Conservation (phyloP, 2,329 filamentous ascomycete genomes). For the Raffaelea deltoideospora region DNA sequence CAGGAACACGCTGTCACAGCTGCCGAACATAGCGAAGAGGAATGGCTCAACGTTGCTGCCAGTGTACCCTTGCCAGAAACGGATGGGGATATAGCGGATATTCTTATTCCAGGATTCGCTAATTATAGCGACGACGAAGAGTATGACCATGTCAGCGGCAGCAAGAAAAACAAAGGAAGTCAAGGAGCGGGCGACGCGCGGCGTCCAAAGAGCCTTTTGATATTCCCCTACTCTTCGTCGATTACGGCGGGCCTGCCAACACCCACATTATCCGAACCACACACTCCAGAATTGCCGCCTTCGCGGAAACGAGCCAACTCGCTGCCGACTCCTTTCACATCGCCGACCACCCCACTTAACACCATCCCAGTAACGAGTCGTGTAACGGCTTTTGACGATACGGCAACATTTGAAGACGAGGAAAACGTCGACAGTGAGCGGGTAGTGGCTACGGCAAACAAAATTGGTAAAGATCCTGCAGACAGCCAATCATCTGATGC, state of each 20-base stretch:
- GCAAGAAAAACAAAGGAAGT: slow-evolving; percentile 15
- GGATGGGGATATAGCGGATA: slow-evolving; percentile 59
- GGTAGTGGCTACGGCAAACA: too few relatives aligned
- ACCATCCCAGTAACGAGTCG: slow-evolving; percentile 8
- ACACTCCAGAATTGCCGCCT: slow-evolving; percentile 16
- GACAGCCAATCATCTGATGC: too few relatives aligned
- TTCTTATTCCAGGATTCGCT: slow-evolving; percentile 60
- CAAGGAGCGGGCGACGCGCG: slow-evolving; percentile 8
- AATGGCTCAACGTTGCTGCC: slow-evolving; percentile 29
- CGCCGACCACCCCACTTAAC: slow-evolving; percentile 13
- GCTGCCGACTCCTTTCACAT: slow-evolving; percentile 24
- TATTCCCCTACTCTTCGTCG: slow-evolving; percentile 15
- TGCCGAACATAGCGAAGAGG: slow-evolving; percentile 17
- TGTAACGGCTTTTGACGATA: too few relatives aligned
- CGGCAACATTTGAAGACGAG: background rate
- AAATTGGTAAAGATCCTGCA: too few relatives aligned
- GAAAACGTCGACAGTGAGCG: too few relatives aligned
- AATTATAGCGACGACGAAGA: slow-evolving; percentile 50
- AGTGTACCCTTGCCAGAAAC: slow-evolving; percentile 54
- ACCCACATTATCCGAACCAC: slow-evolving; percentile 18
- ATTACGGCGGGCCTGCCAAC: slow-evolving; percentile 17
- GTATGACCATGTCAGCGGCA: slow-evolving; percentile 36
- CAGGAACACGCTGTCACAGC: background rate
- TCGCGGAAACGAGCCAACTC: slow-evolving; percentile 30
- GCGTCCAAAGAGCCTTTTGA: slow-evolving; percentile 33